Conservation (phyloP, 495 filamentous ascomycete genomes). For the Daldinia caldariorum region DNA sequence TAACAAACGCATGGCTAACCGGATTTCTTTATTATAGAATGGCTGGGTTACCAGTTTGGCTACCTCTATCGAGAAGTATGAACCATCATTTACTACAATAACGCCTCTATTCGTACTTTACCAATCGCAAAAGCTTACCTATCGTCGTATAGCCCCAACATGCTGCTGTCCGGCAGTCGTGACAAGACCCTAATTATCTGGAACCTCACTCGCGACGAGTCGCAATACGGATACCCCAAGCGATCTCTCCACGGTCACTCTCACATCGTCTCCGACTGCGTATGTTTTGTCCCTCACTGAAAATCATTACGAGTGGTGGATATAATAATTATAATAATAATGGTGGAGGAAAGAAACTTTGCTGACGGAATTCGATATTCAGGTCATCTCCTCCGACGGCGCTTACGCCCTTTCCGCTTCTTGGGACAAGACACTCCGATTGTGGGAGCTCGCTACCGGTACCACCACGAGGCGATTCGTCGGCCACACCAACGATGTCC, state of each 20-base stretch:
- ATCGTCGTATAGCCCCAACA: constrained; percentile 82
- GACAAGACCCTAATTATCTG: constrained; percentile 99
- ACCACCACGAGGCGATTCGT: constrained; percentile 97
- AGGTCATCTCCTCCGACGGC: constrained; percentile 99
- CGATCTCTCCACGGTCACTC: constrained; percentile 97
- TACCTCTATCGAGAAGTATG: constrained; percentile 98
- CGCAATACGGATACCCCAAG: constrained; percentile 97
- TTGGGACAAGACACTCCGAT: constrained; percentile 99
- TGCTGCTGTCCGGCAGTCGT: constrained; percentile 96
- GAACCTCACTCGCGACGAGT: constrained; percentile 99
- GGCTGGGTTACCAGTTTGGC: constrained; percentile 87
- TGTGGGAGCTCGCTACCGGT: constrained; percentile 98
- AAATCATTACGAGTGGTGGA: constrained; percentile 24
- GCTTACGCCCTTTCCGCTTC: constrained; percentile 98
- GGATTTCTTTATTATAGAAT: constrained; percentile 52
- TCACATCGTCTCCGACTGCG: constrained; percentile 99
- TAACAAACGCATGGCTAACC: background rate
- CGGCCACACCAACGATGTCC: constrained; percentile 98
- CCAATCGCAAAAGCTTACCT: constrained; percentile 39
- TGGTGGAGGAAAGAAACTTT: constrained; percentile 20
- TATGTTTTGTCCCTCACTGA: constrained; percentile 62
- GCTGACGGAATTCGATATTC: constrained; percentile 55
- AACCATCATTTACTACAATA: constrained; percentile 7
- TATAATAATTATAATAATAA: constrained; percentile 19
- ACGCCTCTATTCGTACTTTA: background rate